A percentile compares a stretch with the other conserved stretches of the same genome.
These are phyloP conservation scores for Aureoboletus auriporus DNA, from an alignment of 768 basidiomycete species.

Conservation along the genomic window DNA sequence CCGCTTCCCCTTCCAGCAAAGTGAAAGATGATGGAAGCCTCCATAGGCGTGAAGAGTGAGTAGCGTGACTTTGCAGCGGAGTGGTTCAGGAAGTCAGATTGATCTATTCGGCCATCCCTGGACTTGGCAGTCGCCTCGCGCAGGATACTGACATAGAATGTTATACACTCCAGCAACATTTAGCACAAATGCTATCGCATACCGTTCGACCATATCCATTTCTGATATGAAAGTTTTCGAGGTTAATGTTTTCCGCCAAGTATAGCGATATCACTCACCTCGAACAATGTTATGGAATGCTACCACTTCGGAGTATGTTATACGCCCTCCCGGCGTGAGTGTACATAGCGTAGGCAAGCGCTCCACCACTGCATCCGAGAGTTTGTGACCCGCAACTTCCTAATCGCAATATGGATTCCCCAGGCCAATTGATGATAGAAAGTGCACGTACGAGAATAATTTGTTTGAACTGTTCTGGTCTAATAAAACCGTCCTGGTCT, in stretches of 20 bases:
- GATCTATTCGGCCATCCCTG: constrained; percentile 94
- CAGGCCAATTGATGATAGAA: not conserved
- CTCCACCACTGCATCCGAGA: constrained; percentile 91
- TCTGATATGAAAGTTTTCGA: constrained; percentile 36
- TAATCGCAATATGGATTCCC: constrained; percentile 26
- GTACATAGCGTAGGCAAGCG: constrained; percentile 90
- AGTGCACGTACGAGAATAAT: constrained; percentile 78
- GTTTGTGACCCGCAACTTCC: constrained; percentile 97
- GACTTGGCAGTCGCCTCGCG: constrained; percentile 86
- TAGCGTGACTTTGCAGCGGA: constrained; percentile 85
- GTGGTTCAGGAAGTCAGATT: constrained; percentile 92
- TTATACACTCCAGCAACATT: not conserved
- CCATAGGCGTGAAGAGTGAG: constrained; percentile 95
- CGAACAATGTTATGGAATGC: constrained; percentile 96
- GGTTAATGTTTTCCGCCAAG: constrained; percentile 2
- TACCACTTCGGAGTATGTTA: constrained; percentile 94
- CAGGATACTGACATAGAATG: constrained; percentile 54
- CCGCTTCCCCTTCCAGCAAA: constrained; percentile 83
- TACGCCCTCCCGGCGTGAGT: constrained; percentile 80
- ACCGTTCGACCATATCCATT: constrained; percentile 97
- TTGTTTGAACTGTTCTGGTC: constrained; percentile 88
- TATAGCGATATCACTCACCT: constrained; percentile 45
- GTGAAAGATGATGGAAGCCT: constrained; percentile 97
- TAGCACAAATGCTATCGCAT: constrained; percentile 1
- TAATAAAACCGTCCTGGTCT: constrained; percentile 91